A percentile compares a stretch with the other conserved stretches of the same genome.
Conservation (phyloP, 495 filamentous ascomycete species). For the Podospora pseudoanserina region DNA sequence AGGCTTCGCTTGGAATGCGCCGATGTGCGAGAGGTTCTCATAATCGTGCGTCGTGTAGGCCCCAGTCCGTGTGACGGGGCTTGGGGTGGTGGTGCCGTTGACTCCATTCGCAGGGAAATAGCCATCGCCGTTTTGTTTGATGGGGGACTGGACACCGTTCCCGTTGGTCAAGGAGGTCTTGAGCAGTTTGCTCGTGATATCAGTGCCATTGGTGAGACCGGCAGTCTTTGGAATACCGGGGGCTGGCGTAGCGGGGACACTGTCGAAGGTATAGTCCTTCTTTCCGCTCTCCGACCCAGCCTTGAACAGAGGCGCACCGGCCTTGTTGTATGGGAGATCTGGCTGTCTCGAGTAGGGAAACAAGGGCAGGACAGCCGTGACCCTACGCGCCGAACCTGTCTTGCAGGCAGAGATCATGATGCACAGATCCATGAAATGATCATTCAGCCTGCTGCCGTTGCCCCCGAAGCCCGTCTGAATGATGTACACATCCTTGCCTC, state of each 20-base stretch:
- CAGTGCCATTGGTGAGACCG: slow-evolving; percentile 60
- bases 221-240: slow-evolving; percentile 61
- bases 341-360: slow-evolving; percentile 96
- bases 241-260: slow-evolving; percentile 78
- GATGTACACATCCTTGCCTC: slow-evolving; percentile 97
- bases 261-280: slow-evolving; percentile 87
- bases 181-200: slow-evolving; percentile 66
- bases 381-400: slow-evolving; percentile 84
- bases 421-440: slow-evolving; percentile 90
- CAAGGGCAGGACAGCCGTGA: slow-evolving; percentile 90
- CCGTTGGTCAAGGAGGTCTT: slow-evolving; percentile 33
- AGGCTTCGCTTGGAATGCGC: slow-evolving; percentile 74
- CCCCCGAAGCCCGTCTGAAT: slow-evolving; percentile 69
- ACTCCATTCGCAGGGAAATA: slow-evolving; percentile 25
- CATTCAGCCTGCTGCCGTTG: slow-evolving; percentile 62
- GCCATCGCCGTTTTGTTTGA: slow-evolving; percentile 20
- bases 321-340: slow-evolving; percentile 94
- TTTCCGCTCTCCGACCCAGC: slow-evolving; percentile 51
- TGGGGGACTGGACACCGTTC: slow-evolving; percentile 17
- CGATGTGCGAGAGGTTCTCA: slow-evolving; percentile 51
- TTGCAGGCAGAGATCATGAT: slow-evolving; percentile 98
- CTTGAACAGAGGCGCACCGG: slow-evolving; percentile 81
- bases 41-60: slow-evolving; percentile 56
- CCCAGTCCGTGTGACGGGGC: slow-evolving; percentile 37
- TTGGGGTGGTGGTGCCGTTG: slow-evolving; percentile 30